phyloP scores from a whole-genome alignment of 2,329 filamentous ascomycete species.

The Leptoxyphium fumago region DNA sequence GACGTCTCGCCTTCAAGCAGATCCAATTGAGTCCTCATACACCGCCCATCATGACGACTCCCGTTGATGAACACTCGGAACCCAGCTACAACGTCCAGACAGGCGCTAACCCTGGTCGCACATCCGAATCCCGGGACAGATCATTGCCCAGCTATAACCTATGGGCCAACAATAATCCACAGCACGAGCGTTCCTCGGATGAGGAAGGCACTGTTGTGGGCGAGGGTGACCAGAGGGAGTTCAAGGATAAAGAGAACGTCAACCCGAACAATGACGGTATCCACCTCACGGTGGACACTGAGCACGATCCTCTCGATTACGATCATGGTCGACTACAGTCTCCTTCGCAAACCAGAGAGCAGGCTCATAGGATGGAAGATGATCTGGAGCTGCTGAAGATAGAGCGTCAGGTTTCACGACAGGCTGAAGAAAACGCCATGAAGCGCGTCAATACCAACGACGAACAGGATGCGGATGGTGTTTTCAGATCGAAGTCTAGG shows the following conservation, averaged over 20 bases:
- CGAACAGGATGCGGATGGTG: conserved; percentile 26
- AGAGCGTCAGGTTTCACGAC: conserved; percentile 42
- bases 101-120: conserved; percentile 1
- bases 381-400: conserved; percentile 51
- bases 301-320: conserved; percentile 6
- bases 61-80: conserved; percentile 19
- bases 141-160: conserved; percentile 19
- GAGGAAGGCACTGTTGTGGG: conserved; percentile 23
- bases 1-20: no score
- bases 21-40: neutral
- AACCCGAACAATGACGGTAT: conserved; percentile 16
- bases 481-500: conserved; percentile 38
- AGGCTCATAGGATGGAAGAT: conserved; percentile 47
- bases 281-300: conserved; percentile 35
- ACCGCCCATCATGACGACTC: conserved; percentile 17
- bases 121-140: conserved; percentile 1
- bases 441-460: conserved; percentile 12
- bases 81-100: conserved; percentile 15
- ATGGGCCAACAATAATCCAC: conserved; percentile 10
- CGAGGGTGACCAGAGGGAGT: conserved; percentile 11
- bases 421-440: conserved; percentile 18
- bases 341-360: conserved; percentile 43
- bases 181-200: conserved; percentile 16
- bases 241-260: neutral
- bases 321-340: conserved; percentile 20